Base-by-base conservation (phyloP, 2,329 filamentous ascomycete genomes). In the Amylocarpus encephaloides region DNA sequence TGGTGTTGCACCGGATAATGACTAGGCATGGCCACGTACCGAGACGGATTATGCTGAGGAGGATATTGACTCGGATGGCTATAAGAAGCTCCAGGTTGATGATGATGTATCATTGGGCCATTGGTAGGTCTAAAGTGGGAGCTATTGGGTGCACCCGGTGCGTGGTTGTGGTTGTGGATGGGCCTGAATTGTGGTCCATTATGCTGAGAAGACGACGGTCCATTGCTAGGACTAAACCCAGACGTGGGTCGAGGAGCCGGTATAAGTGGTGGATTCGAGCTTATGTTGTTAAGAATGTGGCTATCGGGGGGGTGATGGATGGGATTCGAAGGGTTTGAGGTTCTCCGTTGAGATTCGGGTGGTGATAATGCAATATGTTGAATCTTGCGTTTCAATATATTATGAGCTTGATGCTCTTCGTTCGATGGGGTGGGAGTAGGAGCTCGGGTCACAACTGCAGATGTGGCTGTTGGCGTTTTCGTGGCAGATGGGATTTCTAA, bases 401-500 rank as follows among this genome's bases (percentile, higher is more conserved):
- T 47, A 6, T 12, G 45, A 47, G 40, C 22, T 39, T 43, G 32
- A 13, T 38, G 42, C 10, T 40, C 38, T 11, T 16, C n/a, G 19
- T 29, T 22, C 13, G 13, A 9, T 9, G 43, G 7, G 12, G 34
- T 46, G 1, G 12, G 33, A 36, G 32, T 18, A 22, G 19, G 29
- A 5, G 41, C 15, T 18, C 15, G 22, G 10, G 33, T 46, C 36
- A 13, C 33, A n/a, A 42, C 33, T 29, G 35, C 26, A 13, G 38
- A 18, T 32, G 42, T 36, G 19, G 38, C 13, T 32, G 38, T 42
- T 41, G 38, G 19, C 39, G 40, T 33, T 38, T 51, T 51, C 34
- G 33, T 19, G 26, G n/a, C 32, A 16, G 34, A 15, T 35, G 49
- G 49, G 36, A 16, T 51, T 22, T 34, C 30, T 49, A 33, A 26